These are phyloP conservation scores for Begonia loranthoides DNA, from an alignment of 306 rosid genomes.

Conservation along the genomic window DNA sequence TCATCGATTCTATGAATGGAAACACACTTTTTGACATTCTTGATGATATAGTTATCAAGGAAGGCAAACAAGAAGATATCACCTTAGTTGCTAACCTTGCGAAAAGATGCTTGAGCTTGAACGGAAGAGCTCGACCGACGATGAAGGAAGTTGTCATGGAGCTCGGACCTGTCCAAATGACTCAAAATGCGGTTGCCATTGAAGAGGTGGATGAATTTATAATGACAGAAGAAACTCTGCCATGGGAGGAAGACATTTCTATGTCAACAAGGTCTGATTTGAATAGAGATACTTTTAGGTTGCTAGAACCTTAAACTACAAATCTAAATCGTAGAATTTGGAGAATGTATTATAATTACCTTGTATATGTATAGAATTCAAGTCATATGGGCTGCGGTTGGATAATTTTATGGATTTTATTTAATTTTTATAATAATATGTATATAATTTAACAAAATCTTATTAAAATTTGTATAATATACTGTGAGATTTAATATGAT, in stretches of 20 bases:
- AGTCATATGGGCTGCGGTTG: too few relatives aligned
- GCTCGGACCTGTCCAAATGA: constrained; percentile 19
- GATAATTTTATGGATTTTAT: too few relatives aligned
- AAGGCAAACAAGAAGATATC: constrained; percentile 21
- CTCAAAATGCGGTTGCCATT: not conserved
- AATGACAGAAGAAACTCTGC: not conserved
- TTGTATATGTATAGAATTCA: too few relatives aligned
- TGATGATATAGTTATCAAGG: constrained; percentile 20
- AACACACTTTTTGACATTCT: constrained; percentile 17
- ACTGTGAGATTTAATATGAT: too few relatives aligned
- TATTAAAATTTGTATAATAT: too few relatives aligned
- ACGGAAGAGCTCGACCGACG: constrained; percentile 39
- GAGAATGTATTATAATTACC: too few relatives aligned
- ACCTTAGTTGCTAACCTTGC: constrained; percentile 33
- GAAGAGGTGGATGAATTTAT: not conserved
- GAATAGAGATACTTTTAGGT: not conserved
- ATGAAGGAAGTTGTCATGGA: constrained; percentile 39
- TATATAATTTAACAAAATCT: too few relatives aligned
- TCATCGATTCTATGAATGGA: constrained; percentile 24
- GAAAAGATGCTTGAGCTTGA: constrained; percentile 36
- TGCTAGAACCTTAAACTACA: not conserved
- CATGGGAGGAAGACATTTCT: not conserved
- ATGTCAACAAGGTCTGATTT: not conserved
- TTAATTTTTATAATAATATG: too few relatives aligned
- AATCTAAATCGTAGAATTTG: too few relatives aligned